Conservation (phyloP, 352 stramenopile species). For the Phytophthora rubi region DNA sequence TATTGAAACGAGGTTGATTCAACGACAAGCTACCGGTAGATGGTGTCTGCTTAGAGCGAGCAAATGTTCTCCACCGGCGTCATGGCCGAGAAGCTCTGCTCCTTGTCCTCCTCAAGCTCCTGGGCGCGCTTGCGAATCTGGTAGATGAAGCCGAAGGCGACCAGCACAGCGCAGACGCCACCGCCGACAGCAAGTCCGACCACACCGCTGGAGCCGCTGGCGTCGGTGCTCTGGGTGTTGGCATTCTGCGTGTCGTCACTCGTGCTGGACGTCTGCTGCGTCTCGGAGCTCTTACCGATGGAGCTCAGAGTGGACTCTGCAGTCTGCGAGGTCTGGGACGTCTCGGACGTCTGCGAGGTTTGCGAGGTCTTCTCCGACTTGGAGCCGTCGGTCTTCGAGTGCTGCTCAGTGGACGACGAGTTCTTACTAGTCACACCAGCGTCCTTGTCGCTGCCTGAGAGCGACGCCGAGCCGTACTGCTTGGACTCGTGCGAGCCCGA, state of each 20-base stretch:
- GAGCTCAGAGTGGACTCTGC: constrained; percentile 23
- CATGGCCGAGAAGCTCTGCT: constrained; percentile 51
- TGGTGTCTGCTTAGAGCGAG: constrained; percentile 48
- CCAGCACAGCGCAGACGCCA: constrained; percentile 48
- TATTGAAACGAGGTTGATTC: constrained; percentile 31
- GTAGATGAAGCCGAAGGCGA: constrained; percentile 83
- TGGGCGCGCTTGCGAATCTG: constrained; percentile 71
- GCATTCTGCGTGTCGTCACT: constrained; percentile 35
- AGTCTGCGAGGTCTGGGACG: neutral
- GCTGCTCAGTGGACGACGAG: constrained; percentile 12
- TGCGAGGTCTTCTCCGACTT: constrained; percentile 28
- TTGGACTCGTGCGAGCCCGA: constrained; percentile 21
- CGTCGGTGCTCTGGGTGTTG: constrained; percentile 49
- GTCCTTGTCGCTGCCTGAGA: constrained; percentile 23
- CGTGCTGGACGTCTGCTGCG: constrained; percentile 35
- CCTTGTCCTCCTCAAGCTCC: constrained; percentile 67
- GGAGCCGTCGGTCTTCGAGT: constrained; percentile 25
- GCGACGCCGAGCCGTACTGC: constrained; percentile 17
- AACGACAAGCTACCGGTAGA: constrained; percentile 10
- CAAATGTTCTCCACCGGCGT: constrained; percentile 62
- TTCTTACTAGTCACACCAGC: constrained; percentile 29
- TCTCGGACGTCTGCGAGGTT: constrained; percentile 15
- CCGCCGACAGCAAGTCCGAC: constrained; percentile 40
- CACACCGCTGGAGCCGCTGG: neutral
- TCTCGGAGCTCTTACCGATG: constrained; percentile 35